Conservation (phyloP, 1,284 basidiomycete species). For the Rugosomyces carneus region DNA sequence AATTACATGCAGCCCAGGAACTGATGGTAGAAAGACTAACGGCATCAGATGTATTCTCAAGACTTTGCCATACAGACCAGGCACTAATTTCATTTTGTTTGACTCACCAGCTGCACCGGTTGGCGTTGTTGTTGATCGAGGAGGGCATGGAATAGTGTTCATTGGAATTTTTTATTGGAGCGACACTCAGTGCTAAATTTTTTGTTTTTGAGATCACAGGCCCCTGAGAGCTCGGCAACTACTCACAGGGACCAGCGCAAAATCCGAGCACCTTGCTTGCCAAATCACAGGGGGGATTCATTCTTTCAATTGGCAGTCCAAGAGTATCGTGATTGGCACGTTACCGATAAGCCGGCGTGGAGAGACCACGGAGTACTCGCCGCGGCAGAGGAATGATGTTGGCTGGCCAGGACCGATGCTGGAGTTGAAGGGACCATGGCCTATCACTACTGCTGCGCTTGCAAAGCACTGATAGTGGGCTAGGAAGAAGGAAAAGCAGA, state of each 20-base stretch:
- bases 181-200: slow-evolving; percentile 10
- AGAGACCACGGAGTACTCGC: slow-evolving; percentile 7
- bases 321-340: slow-evolving; percentile 20
- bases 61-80: not conserved
- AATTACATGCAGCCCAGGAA: slow-evolving; percentile 34
- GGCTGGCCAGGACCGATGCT: not conserved
- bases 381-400: not conserved
- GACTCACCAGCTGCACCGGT: slow-evolving; percentile 28
- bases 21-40: slow-evolving; percentile 16
- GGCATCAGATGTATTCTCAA: not conserved
- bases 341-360: slow-evolving; percentile 20
- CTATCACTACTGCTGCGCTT: too few species aligned
- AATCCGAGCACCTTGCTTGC: slow-evolving; percentile 23
- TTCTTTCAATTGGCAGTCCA: slow-evolving; percentile 26
- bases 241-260: slow-evolving; percentile 24
- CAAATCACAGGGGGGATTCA: slow-evolving; percentile 24
- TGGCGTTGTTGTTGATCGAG: slow-evolving; percentile 7
- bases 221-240: slow-evolving; percentile 3
- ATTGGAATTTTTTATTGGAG: slow-evolving; percentile 8
- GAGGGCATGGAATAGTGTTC: slow-evolving; percentile 10
- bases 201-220: not conserved
- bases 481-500: not conserved
- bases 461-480: too few species aligned
- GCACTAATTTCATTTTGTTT: too few species aligned
- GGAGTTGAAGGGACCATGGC: not conserved